Evolutionary conservation across 2,329 filamentous ascomycete genomes (phyloP).

Genomic region (Colletotrichum chrysophilum): DNA sequence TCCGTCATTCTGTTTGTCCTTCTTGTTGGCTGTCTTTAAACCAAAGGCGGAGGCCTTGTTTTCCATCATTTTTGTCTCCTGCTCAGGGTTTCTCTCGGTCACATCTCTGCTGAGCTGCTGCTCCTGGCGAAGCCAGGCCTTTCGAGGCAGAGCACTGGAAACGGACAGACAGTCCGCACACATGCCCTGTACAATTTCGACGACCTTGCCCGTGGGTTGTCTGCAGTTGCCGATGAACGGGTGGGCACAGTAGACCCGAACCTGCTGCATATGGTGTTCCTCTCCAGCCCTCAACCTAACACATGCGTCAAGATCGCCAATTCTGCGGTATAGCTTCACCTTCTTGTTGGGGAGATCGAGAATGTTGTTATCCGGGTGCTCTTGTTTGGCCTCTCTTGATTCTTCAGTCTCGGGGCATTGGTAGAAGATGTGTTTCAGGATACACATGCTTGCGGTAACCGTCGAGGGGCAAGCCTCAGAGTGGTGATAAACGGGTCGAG

Average conservation of each 20-base stretch:
- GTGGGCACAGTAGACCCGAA: background rate
- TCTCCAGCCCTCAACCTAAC: background rate
- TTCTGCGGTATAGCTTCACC: background rate
- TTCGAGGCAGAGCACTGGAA: background rate
- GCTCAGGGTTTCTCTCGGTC: background rate
- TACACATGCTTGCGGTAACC: background rate
- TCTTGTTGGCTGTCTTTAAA: accelerated
- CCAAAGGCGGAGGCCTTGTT: accelerated
- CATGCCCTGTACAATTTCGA: background rate
- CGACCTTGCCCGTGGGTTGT: background rate
- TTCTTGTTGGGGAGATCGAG: background rate
- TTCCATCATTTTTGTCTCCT: background rate
- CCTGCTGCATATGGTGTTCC: background rate
- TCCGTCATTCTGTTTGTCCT: background rate
- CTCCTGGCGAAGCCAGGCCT: background rate
- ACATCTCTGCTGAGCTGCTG: background rate
- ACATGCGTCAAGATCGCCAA: background rate
- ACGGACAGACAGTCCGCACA: background rate
- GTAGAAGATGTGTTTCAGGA: background rate
- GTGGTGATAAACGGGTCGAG: no score
- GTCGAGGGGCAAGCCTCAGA: background rate
- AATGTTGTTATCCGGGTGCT: background rate
- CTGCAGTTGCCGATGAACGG: background rate
- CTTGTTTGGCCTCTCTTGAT: background rate
- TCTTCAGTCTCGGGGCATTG: background rate